phyloP scores from a whole-genome alignment of 495 filamentous ascomycete genomes.

The Talaromyces borbonicus region DNA sequence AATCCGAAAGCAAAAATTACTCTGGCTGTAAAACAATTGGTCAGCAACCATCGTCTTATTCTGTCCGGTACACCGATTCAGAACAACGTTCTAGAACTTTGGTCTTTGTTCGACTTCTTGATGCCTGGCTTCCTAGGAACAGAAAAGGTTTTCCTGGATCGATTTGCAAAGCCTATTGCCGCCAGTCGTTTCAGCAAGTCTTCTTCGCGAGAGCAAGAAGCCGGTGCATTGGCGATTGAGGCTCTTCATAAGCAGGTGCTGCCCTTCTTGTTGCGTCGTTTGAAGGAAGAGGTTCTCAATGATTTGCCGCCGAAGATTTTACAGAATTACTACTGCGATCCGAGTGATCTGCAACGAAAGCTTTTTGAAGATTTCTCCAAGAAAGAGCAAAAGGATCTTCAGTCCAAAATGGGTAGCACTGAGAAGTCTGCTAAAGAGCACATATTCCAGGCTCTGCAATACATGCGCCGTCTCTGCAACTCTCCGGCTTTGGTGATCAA shows the following conservation, averaged over 20 bases:
- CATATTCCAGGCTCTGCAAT: conserved; percentile 97
- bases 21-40: conserved; percentile 74
- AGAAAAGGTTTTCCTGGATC: conserved; percentile 94
- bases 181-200: conserved; percentile 91
- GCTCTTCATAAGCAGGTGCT: conserved; percentile 96
- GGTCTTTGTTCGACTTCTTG: conserved; percentile 97
- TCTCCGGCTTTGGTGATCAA: conserved; percentile 93
- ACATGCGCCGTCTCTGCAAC: conserved; percentile 99
- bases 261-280: conserved; percentile 87
- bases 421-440: conserved; percentile 94
- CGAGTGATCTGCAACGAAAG: conserved; percentile 87
- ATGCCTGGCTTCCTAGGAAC: conserved; percentile 99
- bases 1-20: conserved; percentile 93
- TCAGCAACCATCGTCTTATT: conserved; percentile 89
- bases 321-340: conserved; percentile 99
- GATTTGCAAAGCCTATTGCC: conserved; percentile 95
- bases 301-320: conserved; percentile 97
- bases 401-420: conserved; percentile 61
- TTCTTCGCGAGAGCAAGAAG: conserved; percentile 96
- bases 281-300: conserved; percentile 96
- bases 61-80: conserved; percentile 96
- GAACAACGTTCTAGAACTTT: conserved; percentile 96
- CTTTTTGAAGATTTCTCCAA: conserved; percentile 94
- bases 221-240: conserved; percentile 90
- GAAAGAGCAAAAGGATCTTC: conserved; percentile 77